Evolutionary conservation across 2,329 filamentous ascomycete species (phyloP), one percentile per base, ranked within the genome.

Genomic region (Fusarium sp.): DNA sequence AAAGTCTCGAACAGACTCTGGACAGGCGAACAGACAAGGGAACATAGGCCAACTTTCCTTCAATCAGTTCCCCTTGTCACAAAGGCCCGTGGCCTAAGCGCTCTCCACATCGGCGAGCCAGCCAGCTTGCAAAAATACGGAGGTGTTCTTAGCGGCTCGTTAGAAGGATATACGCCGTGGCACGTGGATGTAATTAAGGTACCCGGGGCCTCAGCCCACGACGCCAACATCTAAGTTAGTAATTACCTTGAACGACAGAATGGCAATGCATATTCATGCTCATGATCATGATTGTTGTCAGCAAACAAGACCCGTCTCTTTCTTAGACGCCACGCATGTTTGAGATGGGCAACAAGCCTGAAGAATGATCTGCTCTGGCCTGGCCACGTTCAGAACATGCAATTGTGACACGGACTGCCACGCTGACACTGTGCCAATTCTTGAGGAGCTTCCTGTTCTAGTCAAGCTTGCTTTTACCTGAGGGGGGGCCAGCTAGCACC

Each of bases 361-460:
- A 51, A 37, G 35, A 35, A 62, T 32, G 41, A 52, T 56, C 55
- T 48, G 28, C 28, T 30, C 11, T 30, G 28, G 10, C 10, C 59
- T 41, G 37, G 30, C 41, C 22, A 28, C 33, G 39, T 65, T 50
- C 49, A 54, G 8, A 17, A n/a, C 35, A 33, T 33, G 30, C 30
- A 15, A 46, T 57, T 20, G 40, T 43, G 45, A n/a, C 44, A 37
- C 43, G 32, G 52, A 45, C 52, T 47, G 30, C 32, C 51, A 54
- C 37, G 39, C 50, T 62, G 61, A 64, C 70, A 71, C 71, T 71
- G 71, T 73, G 68, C 56, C 63, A 59, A n/a, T 44, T 53, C 54
- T 56, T 56, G 59, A 28, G 56, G 68, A 74, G 71, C 72, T 74
- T 65, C 72, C 72, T 73, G 30, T 71, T 73, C 47, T 8, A 62